A percentile compares a stretch with the other conserved stretches of the same genome.
phyloP scores from a whole-genome alignment of 306 rosid species.

The Sesbania bispinosa region DNA sequence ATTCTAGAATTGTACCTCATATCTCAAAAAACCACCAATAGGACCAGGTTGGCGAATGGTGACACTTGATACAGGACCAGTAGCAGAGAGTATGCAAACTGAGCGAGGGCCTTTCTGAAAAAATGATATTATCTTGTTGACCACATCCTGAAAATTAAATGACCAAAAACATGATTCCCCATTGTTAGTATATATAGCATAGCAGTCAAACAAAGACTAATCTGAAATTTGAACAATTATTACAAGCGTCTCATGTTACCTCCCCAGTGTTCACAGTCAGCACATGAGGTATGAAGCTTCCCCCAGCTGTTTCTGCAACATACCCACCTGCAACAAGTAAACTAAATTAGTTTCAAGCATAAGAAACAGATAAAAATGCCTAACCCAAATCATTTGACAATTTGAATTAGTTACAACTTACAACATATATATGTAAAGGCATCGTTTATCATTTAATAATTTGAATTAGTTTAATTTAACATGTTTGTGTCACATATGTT shows the following conservation, averaged over 20 bases:
- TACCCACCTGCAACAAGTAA: conserved; percentile 33
- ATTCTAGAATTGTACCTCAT: conserved; percentile 38
- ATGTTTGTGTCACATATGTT: too few relatives aligned
- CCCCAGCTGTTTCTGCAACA: conserved; percentile 46
- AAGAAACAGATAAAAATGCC: not conserved
- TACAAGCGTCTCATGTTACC: conserved; percentile 25
- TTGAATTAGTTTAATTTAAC: too few relatives aligned
- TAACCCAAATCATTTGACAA: not conserved
- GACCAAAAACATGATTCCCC: not conserved
- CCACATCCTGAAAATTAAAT: conserved; percentile 48
- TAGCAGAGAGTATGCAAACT: conserved; percentile 48
- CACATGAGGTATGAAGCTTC: conserved; percentile 41
- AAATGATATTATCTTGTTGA: conserved; percentile 12
- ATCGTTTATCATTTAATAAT: too few relatives aligned
- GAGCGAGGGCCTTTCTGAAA: not conserved
- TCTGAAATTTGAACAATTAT: not conserved
- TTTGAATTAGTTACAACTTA: too few relatives aligned
- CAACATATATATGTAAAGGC: too few relatives aligned
- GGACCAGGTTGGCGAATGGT: conserved; percentile 19
- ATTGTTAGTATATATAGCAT: too few relatives aligned
- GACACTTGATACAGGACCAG: conserved; percentile 41
- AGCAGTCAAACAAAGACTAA: not conserved
- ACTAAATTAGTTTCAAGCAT: too few relatives aligned
- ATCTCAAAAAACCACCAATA: conserved; percentile 15
- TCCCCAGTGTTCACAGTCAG: conserved; percentile 40